A percentile compares a stretch with the other conserved stretches of the same genome.
These are phyloP conservation scores for Pseudopediastrum boryanum DNA, from an alignment of 139 green algal species.

Conservation along the genomic window DNA sequence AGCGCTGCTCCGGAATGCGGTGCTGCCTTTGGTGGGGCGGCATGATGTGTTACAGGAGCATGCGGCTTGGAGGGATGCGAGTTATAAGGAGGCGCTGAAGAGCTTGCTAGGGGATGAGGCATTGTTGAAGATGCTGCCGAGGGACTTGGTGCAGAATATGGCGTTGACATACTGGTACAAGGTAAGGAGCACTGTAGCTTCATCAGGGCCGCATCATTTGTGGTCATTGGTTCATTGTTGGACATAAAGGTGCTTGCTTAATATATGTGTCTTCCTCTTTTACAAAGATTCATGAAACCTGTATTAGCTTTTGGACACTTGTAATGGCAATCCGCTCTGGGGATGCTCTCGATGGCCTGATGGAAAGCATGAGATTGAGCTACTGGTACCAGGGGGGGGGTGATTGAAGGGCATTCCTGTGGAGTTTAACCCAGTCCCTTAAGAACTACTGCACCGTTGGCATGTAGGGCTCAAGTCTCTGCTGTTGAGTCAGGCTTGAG, in stretches of 20 bases:
- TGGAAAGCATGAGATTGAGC: no score
- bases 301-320: background rate
- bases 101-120: background rate
- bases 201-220: background rate
- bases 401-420: no score
- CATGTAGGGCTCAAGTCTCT: no score
- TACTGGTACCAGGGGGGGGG: no score
- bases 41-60: background rate
- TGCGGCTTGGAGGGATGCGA: background rate
- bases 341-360: no score
- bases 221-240: background rate
- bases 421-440: no score
- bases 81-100: slow-evolving; percentile 12
- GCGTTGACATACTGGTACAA: slow-evolving; percentile 30
- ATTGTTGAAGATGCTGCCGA: slow-evolving; percentile 4
- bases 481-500: no score
- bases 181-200: background rate
- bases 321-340: no score
- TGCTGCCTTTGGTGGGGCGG: slow-evolving; percentile 14
- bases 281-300: background rate
- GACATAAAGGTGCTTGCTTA: background rate
- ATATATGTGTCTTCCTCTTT: background rate
- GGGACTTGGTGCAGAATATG: slow-evolving; percentile 12
- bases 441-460: no score
- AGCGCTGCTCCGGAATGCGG: background rate